These are phyloP conservation scores for Pterocarpus santalinus DNA, from an alignment of 306 rosid species.

Conservation along the genomic window DNA sequence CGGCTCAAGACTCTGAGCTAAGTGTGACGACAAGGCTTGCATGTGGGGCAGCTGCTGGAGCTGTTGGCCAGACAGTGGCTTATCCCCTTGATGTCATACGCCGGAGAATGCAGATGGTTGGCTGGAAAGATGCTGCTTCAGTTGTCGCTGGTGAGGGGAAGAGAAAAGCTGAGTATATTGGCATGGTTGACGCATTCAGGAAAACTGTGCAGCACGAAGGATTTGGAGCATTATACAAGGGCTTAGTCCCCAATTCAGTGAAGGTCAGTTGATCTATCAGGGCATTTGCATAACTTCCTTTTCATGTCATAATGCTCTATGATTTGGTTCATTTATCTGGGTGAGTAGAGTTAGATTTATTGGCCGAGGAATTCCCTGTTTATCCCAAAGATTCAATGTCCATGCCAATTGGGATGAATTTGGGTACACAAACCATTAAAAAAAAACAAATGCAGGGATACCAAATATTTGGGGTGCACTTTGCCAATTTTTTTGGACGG, in stretches of 20 bases:
- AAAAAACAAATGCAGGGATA: no score
- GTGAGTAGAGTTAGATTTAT: not conserved
- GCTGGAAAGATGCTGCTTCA: slow-evolving; percentile 90
- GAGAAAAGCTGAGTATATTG: slow-evolving; percentile 72
- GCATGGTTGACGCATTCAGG: slow-evolving; percentile 94
- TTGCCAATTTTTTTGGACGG: no score
- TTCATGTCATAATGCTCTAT: not conserved
- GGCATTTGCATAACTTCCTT: slow-evolving; percentile 23
- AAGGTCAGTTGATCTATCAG: slow-evolving; percentile 58
- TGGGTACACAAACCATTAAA: no score
- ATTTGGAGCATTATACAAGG: slow-evolving; percentile 92
- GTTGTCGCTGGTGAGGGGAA: slow-evolving; percentile 80
- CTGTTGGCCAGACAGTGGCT: slow-evolving; percentile 93
- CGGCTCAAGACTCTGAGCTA: slow-evolving; percentile 76
- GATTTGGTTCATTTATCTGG: slow-evolving; percentile 11
- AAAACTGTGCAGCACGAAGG: slow-evolving; percentile 90
- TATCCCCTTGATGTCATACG: slow-evolving; percentile 98
- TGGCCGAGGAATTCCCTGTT: not conserved
- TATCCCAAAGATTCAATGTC: no score
- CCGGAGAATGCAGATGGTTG: slow-evolving; percentile 98
- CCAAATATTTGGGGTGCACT: no score
- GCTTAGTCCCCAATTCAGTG: slow-evolving; percentile 92
- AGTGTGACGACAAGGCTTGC: slow-evolving; percentile 82
- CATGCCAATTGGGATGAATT: no score
- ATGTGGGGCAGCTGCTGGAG: slow-evolving; percentile 97